Evolutionary conservation across 495 filamentous ascomycete species (phyloP).

Genomic region (Thermothielavioides terrestris): DNA sequence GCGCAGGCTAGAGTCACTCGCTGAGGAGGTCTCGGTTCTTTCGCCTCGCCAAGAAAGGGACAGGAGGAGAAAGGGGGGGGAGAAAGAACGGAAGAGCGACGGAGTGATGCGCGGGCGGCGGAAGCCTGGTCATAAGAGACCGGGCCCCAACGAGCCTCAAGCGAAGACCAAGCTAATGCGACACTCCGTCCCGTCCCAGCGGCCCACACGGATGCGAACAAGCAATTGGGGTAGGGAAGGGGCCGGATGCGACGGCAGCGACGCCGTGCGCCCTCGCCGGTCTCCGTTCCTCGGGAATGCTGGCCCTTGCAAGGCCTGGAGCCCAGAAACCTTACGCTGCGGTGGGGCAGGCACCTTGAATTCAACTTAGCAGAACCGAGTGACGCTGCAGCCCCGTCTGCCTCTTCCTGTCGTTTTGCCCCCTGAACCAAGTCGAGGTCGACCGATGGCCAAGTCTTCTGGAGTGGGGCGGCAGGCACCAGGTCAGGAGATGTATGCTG

Average conservation of each 20-base stretch:
- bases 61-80: conserved; percentile 14
- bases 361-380: too few relatives aligned
- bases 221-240: conserved; percentile 1
- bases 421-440: neutral
- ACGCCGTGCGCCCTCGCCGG: conserved; percentile 1
- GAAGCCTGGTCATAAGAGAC: conserved; percentile 36
- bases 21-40: conserved; percentile 24
- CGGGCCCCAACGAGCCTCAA: conserved; percentile 13
- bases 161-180: conserved; percentile 11
- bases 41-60: conserved; percentile 25
- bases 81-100: conserved; percentile 9
- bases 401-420: neutral
- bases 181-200: conserved; percentile 3
- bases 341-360: too few relatives aligned
- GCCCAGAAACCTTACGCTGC: conserved; percentile 1
- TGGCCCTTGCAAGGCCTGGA: neutral
- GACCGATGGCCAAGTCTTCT: neutral
- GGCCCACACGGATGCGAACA: conserved; percentile 5
- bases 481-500: neutral
- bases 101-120: conserved; percentile 33
- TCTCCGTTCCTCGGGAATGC: neutral
- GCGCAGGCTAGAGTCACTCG: conserved; percentile 31
- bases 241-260: conserved; percentile 7
- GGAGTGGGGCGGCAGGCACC: neutral
- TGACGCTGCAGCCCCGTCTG: neutral